Evolutionary conservation across 1,284 basidiomycete species (phyloP), one percentile per base, ranked within the genome.

Genomic region (Sanguinoderma infundibulare): DNA sequence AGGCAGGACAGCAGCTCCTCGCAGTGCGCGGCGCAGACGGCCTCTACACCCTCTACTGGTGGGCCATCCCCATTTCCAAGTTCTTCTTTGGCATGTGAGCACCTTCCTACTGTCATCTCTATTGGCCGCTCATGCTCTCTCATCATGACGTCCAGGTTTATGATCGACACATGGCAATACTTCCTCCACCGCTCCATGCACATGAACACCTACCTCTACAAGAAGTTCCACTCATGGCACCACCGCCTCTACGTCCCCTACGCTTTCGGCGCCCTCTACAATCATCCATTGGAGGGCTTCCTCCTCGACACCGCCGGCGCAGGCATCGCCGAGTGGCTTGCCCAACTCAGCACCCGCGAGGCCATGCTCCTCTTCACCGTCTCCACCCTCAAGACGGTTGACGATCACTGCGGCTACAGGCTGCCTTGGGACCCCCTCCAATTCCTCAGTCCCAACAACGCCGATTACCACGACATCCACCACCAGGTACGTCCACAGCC

Each of bases 161-260:
- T 97, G 64, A 92, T 99, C 72, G 97, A 99, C 78, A 96, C 96
- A 35, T 98, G 96, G 96, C 96, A 99, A 78, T 99, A 99, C 78
- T 95, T 95, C 78, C 83, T 95, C 40, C 97, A 99, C 75, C 94
- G 98, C 51, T 78, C 82, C 42, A 95, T 98, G 89, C 97, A 99
- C 81, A 80, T 86, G 70, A 96, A 94, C 81, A 92, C 91, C 61
- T 97, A 86, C 74, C 83, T 99, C 36, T 99, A 98, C 81, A 92
- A 89, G 69, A 86, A 93, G 62, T 85, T 98, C 69, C 98, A 99
- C 78, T 95, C 94, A 1, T 91, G 92, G 76, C 98, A 99, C 75
- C 98, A 99, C 77, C 86, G 96, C 9, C 88, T 99, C 14, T 98
- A 98, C 75, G 95, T 98, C 9, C 96, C 98, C 0, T 99, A 98